Conservation (phyloP, 768 basidiomycete genomes). For the Lentinula aciculospora region DNA sequence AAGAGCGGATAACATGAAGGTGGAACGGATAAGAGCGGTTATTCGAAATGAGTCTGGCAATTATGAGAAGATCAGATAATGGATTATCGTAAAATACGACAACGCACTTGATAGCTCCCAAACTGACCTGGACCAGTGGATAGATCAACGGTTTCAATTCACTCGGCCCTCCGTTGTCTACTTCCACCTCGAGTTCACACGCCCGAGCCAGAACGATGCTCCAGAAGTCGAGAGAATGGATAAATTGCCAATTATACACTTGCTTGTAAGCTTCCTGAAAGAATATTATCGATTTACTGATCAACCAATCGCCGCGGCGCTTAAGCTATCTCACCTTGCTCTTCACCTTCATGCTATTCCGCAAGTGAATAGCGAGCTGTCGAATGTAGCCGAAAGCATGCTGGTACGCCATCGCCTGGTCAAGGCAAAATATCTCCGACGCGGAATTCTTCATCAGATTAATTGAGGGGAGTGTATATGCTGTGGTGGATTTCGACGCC, state of each 20-base stretch:
- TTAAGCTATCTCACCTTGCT: constrained; percentile 52
- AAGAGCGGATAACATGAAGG: constrained; percentile 84
- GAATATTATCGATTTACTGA: constrained; percentile 4
- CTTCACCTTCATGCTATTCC: constrained; percentile 87
- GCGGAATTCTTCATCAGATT: constrained; percentile 98
- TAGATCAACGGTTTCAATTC: constrained; percentile 87
- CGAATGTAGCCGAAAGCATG: constrained; percentile 96
- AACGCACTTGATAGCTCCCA: constrained; percentile 88
- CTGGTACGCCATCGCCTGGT: constrained; percentile 75
- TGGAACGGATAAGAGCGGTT: constrained; percentile 93
- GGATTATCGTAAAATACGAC: not conserved
- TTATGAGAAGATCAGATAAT: not conserved
- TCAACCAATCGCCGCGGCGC: not conserved
- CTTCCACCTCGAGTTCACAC: constrained; percentile 56
- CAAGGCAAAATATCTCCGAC: constrained; percentile 81
- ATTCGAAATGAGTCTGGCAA: constrained; percentile 76
- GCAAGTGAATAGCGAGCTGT: constrained; percentile 86
- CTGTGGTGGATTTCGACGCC: constrained; percentile 77
- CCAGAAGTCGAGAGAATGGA: constrained; percentile 97
- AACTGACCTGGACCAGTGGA: constrained; percentile 89
- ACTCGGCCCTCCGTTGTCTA: constrained; percentile 54
- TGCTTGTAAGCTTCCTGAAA: constrained; percentile 82
- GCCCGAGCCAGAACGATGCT: constrained; percentile 78
- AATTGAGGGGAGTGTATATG: constrained; percentile 84
- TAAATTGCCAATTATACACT: constrained; percentile 99